These are phyloP conservation scores for Comarum palustre DNA, from an alignment of 306 rosid species.

Conservation along the genomic window DNA sequence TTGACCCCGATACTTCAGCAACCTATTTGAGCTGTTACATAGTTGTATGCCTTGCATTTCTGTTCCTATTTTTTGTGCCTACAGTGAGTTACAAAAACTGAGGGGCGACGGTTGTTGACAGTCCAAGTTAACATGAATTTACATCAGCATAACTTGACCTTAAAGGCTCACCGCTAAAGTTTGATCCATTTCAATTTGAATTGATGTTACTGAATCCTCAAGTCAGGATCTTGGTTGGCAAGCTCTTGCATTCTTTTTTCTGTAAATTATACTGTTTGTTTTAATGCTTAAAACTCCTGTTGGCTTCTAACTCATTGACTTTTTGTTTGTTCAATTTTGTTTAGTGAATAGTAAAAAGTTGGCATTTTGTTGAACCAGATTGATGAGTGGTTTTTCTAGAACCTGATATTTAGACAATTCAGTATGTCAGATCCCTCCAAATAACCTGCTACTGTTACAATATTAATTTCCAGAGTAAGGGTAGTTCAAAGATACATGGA, in stretches of 20 bases:
- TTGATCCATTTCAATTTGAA: background rate
- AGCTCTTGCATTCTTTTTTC: background rate
- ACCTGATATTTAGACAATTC: background rate
- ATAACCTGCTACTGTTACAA: background rate
- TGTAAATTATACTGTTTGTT: slow-evolving; percentile 6
- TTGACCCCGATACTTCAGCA: background rate
- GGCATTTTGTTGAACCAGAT: background rate
- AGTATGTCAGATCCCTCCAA: background rate
- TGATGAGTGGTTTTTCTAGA: background rate
- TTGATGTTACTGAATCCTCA: slow-evolving; percentile 6
- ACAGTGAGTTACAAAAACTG: slow-evolving; percentile 25
- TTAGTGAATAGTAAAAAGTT: background rate
- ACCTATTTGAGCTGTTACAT: background rate
- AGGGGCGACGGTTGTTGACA: background rate
- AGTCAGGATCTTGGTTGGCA: background rate
- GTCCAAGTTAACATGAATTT: slow-evolving; percentile 23
- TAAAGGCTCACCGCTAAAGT: background rate
- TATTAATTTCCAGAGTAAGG: background rate
- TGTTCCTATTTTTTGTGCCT: slow-evolving; percentile 30
- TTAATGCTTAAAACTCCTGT: slow-evolving; percentile 6
- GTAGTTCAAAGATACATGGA: background rate
- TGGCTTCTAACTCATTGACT: background rate
- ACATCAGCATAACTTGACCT: background rate
- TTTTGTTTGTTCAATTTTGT: background rate
- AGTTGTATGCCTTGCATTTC: background rate